These are phyloP conservation scores for Mortierella sp. DNA, from an alignment of 371 early-diverging fungal species.

Conservation along the genomic window DNA sequence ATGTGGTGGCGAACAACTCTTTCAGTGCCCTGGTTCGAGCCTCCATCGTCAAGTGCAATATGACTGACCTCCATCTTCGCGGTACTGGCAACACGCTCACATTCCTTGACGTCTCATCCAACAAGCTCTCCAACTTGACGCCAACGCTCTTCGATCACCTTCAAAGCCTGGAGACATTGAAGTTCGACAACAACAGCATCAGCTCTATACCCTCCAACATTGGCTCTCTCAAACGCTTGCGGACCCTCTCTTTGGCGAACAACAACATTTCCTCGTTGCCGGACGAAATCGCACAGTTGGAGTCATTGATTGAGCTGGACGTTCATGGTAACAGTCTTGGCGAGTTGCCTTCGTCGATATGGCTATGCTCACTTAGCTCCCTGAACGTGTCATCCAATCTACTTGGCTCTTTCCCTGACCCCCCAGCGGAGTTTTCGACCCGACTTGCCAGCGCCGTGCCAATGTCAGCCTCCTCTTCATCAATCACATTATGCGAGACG, in stretches of 20 bases:
- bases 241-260: constrained; percentile 74
- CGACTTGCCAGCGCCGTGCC: background rate
- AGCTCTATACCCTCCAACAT: constrained; percentile 77
- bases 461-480: constrained; percentile 27
- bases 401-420: constrained; percentile 77
- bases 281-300: constrained; percentile 69
- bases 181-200: constrained; percentile 82
- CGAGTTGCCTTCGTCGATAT: constrained; percentile 85
- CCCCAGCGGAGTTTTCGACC: constrained; percentile 33
- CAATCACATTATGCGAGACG: constrained; percentile 11
- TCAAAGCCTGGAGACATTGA: constrained; percentile 69
- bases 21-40: constrained; percentile 61
- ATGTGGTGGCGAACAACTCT: constrained; percentile 62
- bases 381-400: constrained; percentile 86
- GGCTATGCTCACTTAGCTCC: constrained; percentile 79
- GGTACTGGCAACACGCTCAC: constrained; percentile 58
- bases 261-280: constrained; percentile 77
- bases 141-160: constrained; percentile 73
- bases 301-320: constrained; percentile 67
- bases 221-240: constrained; percentile 66
- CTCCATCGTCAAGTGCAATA: constrained; percentile 64
- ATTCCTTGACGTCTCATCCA: constrained; percentile 75
- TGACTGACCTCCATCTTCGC: constrained; percentile 65
- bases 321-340: constrained; percentile 82
- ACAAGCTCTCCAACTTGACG: constrained; percentile 80